phyloP scores from a whole-genome alignment of 2,329 filamentous ascomycete genomes.

The Fusarium pseudonygamai region DNA sequence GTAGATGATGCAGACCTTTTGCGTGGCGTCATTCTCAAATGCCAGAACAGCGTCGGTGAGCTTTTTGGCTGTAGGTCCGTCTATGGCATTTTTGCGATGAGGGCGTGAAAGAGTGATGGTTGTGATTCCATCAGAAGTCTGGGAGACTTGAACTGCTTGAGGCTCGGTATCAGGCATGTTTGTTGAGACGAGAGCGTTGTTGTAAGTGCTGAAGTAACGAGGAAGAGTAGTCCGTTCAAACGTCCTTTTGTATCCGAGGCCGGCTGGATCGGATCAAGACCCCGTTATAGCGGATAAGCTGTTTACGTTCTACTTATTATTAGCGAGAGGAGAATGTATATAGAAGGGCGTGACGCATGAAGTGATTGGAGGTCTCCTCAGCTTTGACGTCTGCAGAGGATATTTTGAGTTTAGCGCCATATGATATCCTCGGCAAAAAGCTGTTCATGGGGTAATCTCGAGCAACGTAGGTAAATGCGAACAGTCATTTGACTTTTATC shows the following conservation, averaged over 20 bases:
- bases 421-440: not conserved
- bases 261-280: not conserved
- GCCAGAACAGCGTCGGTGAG: not conserved
- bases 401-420: not conserved
- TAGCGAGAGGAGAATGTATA: not conserved
- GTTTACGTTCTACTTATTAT: not conserved
- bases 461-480: not conserved
- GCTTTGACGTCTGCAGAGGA: not conserved
- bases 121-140: conserved; percentile 10
- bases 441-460: rapidly evolving
- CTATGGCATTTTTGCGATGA: conserved; percentile 7
- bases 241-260: not conserved
- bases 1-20: conserved; percentile 5
- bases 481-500: rapidly evolving
- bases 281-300: not conserved
- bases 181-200: not conserved
- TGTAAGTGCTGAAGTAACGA: not conserved
- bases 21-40: not conserved
- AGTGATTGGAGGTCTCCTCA: not conserved
- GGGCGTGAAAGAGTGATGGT: conserved; percentile 9
- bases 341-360: not conserved
- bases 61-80: conserved; percentile 6
- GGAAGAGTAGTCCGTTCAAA: not conserved
- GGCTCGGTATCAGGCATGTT: not conserved
- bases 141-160: not conserved